phyloP scores from a whole-genome alignment of 495 filamentous ascomycete species.

The Pyrenopolyporus hunteri region DNA sequence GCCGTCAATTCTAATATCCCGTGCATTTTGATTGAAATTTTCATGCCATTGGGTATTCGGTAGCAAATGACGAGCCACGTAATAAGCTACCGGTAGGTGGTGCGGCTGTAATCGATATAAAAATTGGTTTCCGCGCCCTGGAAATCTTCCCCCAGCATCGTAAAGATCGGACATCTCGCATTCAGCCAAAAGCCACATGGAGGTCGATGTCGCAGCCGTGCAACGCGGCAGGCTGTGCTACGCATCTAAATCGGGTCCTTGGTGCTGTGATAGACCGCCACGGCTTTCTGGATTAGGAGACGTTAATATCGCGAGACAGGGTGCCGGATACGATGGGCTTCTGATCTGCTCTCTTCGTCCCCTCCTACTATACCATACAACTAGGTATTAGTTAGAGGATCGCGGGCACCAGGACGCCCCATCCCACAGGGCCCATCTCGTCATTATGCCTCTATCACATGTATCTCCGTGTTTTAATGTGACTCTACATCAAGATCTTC shows the following conservation, averaged over 20 bases:
- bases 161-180: constrained; percentile 27
- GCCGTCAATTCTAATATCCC: background rate
- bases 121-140: constrained; percentile 3
- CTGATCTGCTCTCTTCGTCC: background rate
- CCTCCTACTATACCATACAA: constrained; percentile 3
- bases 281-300: constrained; percentile 8
- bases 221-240: constrained; percentile 2
- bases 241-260: background rate
- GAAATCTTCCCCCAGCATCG: constrained; percentile 19
- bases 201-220: constrained; percentile 15
- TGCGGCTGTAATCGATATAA: constrained; percentile 11
- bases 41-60: background rate
- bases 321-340: constrained; percentile 1
- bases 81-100: background rate
- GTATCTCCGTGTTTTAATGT: background rate
- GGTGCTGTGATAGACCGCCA: constrained; percentile 1
- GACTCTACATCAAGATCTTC: constrained; percentile 8
- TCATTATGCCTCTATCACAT: constrained; percentile 25
- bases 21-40: background rate
- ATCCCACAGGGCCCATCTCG: background rate
- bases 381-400: background rate
- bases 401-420: background rate
- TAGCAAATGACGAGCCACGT: background rate
- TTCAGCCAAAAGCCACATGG: constrained; percentile 27
- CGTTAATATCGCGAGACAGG: constrained; percentile 18